phyloP scores from a whole-genome alignment of 768 basidiomycete genomes.

The Auriscalpium vulgare region DNA sequence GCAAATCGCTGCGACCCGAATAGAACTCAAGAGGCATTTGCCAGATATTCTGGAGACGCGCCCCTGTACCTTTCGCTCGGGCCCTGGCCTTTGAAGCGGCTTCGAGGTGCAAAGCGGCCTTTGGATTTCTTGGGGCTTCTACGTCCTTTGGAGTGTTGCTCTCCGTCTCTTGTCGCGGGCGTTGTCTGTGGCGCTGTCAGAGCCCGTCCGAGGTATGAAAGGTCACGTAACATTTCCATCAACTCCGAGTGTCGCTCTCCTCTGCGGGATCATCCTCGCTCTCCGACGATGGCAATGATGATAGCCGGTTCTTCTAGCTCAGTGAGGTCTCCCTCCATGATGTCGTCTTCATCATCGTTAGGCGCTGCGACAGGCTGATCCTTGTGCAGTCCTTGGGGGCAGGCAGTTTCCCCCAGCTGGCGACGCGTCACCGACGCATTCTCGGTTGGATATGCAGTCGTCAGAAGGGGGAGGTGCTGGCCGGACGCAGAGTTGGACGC shows the following conservation, averaged over 20 bases:
- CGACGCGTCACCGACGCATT: no score
- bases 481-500: no score
- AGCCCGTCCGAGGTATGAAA: background rate
- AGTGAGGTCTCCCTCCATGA: background rate
- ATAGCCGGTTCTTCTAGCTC: background rate
- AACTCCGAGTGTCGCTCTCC: background rate
- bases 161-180: background rate
- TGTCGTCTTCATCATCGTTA: background rate
- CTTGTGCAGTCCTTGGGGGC: no score
- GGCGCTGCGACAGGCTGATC: no score
- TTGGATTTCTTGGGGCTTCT: background rate
- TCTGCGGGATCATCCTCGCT: background rate
- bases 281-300: background rate
- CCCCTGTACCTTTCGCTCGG: conserved; percentile 1
- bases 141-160: background rate
- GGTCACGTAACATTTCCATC: background rate
- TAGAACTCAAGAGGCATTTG: conserved; percentile 9
- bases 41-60: conserved; percentile 11
- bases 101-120: background rate
- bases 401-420: no score
- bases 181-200: background rate
- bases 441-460: no score
- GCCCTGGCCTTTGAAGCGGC: background rate
- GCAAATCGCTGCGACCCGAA: conserved; percentile 1
- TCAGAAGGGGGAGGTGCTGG: no score